Conservation (phyloP, 495 filamentous ascomycete species). For the Corynascus novoguineensis region DNA sequence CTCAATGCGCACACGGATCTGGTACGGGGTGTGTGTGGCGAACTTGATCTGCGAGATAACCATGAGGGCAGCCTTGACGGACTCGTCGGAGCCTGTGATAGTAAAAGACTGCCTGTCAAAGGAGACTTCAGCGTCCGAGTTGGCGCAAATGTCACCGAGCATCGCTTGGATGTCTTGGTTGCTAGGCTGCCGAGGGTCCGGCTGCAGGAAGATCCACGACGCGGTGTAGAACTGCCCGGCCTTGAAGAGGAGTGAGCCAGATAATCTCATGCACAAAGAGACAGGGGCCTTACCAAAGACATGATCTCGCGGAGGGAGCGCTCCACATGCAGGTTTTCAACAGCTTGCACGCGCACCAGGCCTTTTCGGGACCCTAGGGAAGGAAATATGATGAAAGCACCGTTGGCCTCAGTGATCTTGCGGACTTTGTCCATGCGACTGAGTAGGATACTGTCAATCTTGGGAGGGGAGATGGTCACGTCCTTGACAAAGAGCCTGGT, state of each 20-base stretch:
- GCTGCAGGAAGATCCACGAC: constrained; percentile 87
- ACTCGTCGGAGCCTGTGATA: constrained; percentile 91
- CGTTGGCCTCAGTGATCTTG: constrained; percentile 96
- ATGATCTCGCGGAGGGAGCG: constrained; percentile 92
- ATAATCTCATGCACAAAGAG: background rate
- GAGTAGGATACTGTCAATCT: constrained; percentile 89
- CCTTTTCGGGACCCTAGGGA: constrained; percentile 73
- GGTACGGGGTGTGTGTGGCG: constrained; percentile 77
- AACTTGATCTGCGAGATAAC: constrained; percentile 90
- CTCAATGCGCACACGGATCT: constrained; percentile 96
- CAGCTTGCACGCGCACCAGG: constrained; percentile 81
- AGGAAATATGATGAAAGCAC: constrained; percentile 87
- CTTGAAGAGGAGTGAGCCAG: constrained; percentile 44
- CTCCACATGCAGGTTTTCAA: constrained; percentile 87
- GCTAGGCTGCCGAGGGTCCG: constrained; percentile 59
- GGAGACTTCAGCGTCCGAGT: constrained; percentile 87
- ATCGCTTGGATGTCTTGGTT: constrained; percentile 75
- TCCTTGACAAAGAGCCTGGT: constrained; percentile 89
- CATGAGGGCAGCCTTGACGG: constrained; percentile 86
- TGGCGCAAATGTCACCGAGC: constrained; percentile 92
- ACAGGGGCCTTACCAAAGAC: constrained; percentile 60
- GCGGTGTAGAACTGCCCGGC: constrained; percentile 97
- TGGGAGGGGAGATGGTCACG: constrained; percentile 73
- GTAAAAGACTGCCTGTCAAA: constrained; percentile 92
- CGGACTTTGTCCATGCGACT: constrained; percentile 90